These are phyloP conservation scores for Cladosporium sp. DNA, from an alignment of 2,329 filamentous ascomycete species.

Conservation along the genomic window DNA sequence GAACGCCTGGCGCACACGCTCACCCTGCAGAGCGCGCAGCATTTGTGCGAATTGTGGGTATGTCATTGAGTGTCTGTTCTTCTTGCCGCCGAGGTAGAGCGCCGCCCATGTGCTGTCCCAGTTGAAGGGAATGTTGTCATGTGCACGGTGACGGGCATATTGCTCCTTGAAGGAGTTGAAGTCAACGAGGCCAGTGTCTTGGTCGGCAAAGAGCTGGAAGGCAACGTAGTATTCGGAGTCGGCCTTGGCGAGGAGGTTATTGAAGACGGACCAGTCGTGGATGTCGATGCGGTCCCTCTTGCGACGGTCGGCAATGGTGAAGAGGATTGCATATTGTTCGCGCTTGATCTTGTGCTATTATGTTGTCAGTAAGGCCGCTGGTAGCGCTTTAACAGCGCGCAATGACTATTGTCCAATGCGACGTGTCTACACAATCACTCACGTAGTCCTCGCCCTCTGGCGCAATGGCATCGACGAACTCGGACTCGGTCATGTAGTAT, in stretches of 20 bases:
- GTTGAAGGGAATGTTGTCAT: conserved; percentile 83
- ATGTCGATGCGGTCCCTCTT: conserved; percentile 69
- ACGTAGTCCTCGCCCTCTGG: conserved; percentile 88
- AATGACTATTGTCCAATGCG: neutral
- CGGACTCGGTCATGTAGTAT: conserved; percentile 72
- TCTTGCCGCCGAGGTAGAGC: conserved; percentile 85
- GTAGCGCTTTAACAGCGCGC: neutral
- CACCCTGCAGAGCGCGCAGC: conserved; percentile 91
- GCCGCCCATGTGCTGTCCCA: conserved; percentile 97
- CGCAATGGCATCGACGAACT: conserved; percentile 88
- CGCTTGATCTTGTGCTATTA: conserved; percentile 95
- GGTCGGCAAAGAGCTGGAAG: conserved; percentile 90
- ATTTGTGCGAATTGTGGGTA: conserved; percentile 98
- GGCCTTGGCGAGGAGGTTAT: conserved; percentile 87
- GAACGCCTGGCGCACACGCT: conserved; percentile 94
- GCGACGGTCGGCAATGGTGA: conserved; percentile 80
- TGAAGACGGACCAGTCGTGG: conserved; percentile 86
- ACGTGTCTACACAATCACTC: conserved; percentile 18
- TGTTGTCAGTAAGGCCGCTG: neutral
- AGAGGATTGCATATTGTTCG: conserved; percentile 91
- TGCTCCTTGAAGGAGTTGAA: conserved; percentile 82
- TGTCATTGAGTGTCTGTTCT: conserved; percentile 83
- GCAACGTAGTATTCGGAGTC: conserved; percentile 99
- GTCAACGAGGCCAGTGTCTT: conserved; percentile 78
- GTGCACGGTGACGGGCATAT: conserved; percentile 85